phyloP scores from a whole-genome alignment of 306 rosid species.

The Gastrolobium bilobum region DNA sequence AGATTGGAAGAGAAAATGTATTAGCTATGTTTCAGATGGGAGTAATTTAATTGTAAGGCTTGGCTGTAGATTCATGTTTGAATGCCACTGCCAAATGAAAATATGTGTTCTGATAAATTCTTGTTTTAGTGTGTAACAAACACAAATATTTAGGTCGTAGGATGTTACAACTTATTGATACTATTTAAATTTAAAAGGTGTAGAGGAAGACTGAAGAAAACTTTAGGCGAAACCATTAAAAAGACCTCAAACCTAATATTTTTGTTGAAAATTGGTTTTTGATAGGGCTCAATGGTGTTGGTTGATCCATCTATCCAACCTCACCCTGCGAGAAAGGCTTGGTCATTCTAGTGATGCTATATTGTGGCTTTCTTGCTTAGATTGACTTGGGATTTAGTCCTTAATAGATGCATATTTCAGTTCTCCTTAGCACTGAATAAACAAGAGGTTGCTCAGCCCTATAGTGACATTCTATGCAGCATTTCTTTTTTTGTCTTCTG shows the following conservation, averaged over 20 bases:
- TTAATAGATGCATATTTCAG: not conserved
- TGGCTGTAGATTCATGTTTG: slow-evolving; percentile 25
- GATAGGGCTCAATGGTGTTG: not conserved
- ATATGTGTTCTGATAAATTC: not conserved
- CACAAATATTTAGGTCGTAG: not conserved
- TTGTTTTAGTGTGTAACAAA: slow-evolving; percentile 7
- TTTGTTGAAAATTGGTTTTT: not conserved
- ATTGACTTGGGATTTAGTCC: slow-evolving; percentile 4
- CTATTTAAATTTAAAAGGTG: slow-evolving; percentile 11
- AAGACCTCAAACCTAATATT: not conserved
- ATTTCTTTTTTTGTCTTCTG: slow-evolving; percentile 1
- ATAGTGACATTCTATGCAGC: not conserved
- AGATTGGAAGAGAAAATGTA: not conserved
- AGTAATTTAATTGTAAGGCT: not conserved
- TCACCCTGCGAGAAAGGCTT: not conserved
- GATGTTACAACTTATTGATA: slow-evolving; percentile 3
- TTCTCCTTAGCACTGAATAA: slow-evolving; percentile 1
- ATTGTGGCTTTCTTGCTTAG: slow-evolving; percentile 18
- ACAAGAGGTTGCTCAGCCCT: not conserved
- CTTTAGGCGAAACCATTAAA: not conserved
- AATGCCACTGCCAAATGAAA: not conserved
- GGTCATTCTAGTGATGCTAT: not conserved
- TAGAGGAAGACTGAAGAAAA: not conserved
- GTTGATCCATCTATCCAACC: not conserved
- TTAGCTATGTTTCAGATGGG: not conserved